These are phyloP conservation scores for Colletotrichum cuscutae DNA, from an alignment of 2,329 filamentous ascomycete genomes.

Conservation along the genomic window DNA sequence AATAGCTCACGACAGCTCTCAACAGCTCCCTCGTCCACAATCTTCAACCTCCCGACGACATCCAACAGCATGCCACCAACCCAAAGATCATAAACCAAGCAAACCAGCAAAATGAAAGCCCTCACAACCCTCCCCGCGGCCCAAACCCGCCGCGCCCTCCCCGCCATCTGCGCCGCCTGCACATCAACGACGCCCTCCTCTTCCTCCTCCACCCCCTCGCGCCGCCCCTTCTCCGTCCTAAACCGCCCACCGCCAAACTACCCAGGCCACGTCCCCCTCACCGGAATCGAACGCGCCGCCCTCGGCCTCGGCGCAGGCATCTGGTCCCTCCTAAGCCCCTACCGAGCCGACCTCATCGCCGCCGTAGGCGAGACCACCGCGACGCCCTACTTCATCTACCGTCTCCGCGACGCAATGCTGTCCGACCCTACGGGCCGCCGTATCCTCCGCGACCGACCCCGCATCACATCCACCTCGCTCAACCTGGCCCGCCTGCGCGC, in stretches of 20 bases:
- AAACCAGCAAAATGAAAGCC: conserved; percentile 15
- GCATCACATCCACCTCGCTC: conserved; percentile 82
- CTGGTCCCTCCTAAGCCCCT: conserved; percentile 76
- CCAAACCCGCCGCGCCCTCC: conserved; percentile 15
- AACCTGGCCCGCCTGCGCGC: conserved; percentile 75
- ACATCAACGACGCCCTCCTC: conserved; percentile 23
- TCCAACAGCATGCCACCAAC: neutral
- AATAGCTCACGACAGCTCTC: conserved; percentile 13
- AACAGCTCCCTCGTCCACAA: neutral
- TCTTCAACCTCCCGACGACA: too few relatives aligned
- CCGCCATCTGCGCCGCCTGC: conserved; percentile 33
- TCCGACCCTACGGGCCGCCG: conserved; percentile 83
- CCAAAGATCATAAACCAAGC: neutral
- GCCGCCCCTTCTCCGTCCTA: conserved; percentile 77
- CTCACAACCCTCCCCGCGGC: conserved; percentile 8
- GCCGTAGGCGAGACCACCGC: conserved; percentile 94
- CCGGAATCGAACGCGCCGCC: conserved; percentile 76
- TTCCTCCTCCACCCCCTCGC: conserved; percentile 25
- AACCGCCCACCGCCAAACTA: conserved; percentile 89
- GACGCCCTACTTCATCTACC: conserved; percentile 93
- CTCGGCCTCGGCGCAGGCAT: conserved; percentile 75
- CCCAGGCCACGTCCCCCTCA: conserved; percentile 91
- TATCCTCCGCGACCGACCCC: conserved; percentile 89
- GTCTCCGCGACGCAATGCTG: conserved; percentile 93
- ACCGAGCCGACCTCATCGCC: conserved; percentile 91